Evolutionary conservation across 225 moss, liverwort and hornwort species (phyloP), one percentile per base, ranked within the genome.

Genomic region (Bryoerythrophyllum caledonicum): DNA sequence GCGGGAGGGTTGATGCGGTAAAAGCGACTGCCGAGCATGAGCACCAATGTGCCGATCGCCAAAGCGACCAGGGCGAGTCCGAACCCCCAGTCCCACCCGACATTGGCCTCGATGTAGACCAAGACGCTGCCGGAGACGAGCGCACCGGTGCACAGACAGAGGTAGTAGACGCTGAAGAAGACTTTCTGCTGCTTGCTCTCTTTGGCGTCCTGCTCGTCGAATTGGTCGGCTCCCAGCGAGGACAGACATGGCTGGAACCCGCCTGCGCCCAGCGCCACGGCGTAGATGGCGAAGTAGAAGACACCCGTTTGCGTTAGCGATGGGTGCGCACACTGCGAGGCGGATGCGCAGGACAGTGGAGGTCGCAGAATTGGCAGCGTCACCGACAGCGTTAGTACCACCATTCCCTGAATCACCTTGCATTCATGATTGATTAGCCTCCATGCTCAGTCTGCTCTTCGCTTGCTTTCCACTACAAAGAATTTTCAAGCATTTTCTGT

Each of bases 191-290:
- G 91, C 74, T 89, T 88, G 80, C 85, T 86, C 75, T 96, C 90
- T 32, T 78, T 75, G 8, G 79, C 72, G 32, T 92, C 86, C 38
- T 78, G 78, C 49, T 93, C 89, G 70, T 96, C 88, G 70, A 94
- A 96, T 59, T 96, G 96, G 74, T 93, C 93, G 3, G 90, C 96
- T 73, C 96, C 96, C 21, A 93, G 83, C 4, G 96, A 85, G 3
- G 93, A 89, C 10, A 93, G 83, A 32, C 90, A 88, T 7, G 90
- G 88, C 23, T 96, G 87, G 61, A 94, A 86, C 24, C 93, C 93
- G 0, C 96, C 96, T 0, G 78, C 73, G 27, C 96, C 96, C 0
- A 93, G 56, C 16, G 84, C 86, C 60, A 96, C n/a, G 1, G 90
- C 71, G 80, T 96, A 96, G 68, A 96, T 78, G 16, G 89, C 87